These are phyloP conservation scores for Smittium culicis DNA, from an alignment of 371 early-diverging fungal genomes.

Conservation along the genomic window DNA sequence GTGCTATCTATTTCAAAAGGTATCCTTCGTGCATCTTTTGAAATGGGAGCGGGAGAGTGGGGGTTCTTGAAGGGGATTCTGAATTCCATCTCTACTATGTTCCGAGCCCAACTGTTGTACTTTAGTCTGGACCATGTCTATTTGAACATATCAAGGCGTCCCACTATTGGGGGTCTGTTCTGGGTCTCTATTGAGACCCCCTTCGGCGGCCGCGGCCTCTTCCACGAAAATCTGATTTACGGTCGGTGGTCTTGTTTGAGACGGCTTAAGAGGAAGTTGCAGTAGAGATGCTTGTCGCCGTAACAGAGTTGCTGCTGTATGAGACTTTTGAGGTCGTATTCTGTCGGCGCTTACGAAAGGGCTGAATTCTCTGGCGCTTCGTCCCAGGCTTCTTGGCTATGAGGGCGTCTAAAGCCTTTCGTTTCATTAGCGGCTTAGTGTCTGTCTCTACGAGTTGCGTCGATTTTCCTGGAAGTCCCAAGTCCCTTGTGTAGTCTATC, in stretches of 20 bases:
- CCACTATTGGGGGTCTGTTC: not conserved
- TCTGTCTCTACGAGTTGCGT: not conserved
- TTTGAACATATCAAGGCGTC: not conserved
- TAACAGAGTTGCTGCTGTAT: not conserved
- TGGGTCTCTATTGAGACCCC: not conserved
- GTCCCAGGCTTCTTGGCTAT: not conserved
- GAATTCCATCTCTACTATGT: not conserved
- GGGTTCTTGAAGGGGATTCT: not conserved
- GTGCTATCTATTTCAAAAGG: no score
- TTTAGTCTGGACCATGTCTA: not conserved
- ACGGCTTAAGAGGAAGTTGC: not conserved
- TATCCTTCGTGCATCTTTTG: no score
- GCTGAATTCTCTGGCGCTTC: not conserved
- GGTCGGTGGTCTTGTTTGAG: not conserved
- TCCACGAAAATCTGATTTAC: not conserved
- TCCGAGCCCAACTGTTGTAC: not conserved
- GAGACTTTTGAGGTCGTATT: not conserved
- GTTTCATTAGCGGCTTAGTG: slow-evolving; percentile 5
- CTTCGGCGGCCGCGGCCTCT: not conserved
- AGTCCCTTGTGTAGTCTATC: slow-evolving; percentile 3
- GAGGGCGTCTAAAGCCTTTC: not conserved
- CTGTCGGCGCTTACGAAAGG: not conserved
- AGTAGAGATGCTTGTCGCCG: not conserved
- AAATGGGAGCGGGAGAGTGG: not conserved
- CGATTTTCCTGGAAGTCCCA: not conserved